Evolutionary conservation across 495 filamentous ascomycete genomes (phyloP), one percentile per base, ranked within the genome.

Genomic region (Talaromyces nanjingensis): DNA sequence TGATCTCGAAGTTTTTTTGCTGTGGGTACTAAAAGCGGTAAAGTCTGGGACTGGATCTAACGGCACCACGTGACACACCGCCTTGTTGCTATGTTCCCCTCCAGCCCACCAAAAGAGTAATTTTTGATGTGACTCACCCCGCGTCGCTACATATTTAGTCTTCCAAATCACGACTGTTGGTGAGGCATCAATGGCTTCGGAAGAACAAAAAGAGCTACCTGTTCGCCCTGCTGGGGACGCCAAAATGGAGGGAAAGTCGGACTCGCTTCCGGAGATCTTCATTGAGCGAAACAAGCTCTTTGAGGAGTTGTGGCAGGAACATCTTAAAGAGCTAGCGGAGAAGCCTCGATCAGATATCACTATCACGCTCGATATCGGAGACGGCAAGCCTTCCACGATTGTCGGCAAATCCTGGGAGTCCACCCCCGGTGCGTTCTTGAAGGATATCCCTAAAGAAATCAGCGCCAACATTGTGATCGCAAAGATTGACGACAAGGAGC

Each of bases 211-310:
- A 65, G 77, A 79, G 39, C 63, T 81, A 45, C 76, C 78, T 27
- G 68, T 75, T 52, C 67, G 78, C 62, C 71, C 78, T 61, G 70
- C 74, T 59, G 71, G 70, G 61, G 73, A 75, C 42, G 71, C 72
- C 58, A 65, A 75, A 68, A 31, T 66, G 64, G 59, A 63, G 45
- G 61, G 63, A n/a, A 33, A 42, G 33, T 57, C 34, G 64, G 71
- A 82, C 45, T 84, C 85, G n/a, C 80, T 87, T 31, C 89, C 93
- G 22, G 82, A 86, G n/a, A 96, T 89, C 74, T 82, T 97, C 65
- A 77, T 91, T 67, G 83, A 93, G 68, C 88, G 94, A 33, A 89
- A 97, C 70, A 79, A 86, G 29, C 76, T 98, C 6, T 98, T 97
- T 77, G 88, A 98, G 65, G 85, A 87, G 68, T 77, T 98, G 27